Base-by-base conservation (phyloP, 1,284 basidiomycete species). In the Sanghuangporus sanghuang region DNA sequence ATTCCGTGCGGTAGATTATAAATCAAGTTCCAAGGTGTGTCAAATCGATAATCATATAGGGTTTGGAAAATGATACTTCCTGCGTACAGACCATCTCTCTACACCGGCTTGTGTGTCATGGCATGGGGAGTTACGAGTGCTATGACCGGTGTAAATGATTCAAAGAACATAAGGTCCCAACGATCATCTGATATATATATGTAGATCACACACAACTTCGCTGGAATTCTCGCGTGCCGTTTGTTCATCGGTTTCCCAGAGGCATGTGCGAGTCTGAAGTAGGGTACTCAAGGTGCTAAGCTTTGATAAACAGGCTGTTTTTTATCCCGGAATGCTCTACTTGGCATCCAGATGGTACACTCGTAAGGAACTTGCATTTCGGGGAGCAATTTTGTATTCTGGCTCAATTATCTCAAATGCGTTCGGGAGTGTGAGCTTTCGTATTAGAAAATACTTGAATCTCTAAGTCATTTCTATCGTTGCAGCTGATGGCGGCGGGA, bases 391-490 rank as follows among this genome's bases (percentile, higher is more conserved):
- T 62, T 78, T 93, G 2, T 90, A 85, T 71, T 79, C 79, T 7
- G 89, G 89, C 16, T 70, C 85, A 3, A 75, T 92, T n/a, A 78
- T 90, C 57, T 88, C 87, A 0, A 92, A 90, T 74, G 90, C 90
- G 1, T 91, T 92, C 71, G 89, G 89, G 46, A 78, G 81, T 61
- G 85, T 87, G 60, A 71, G 85, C 69, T 16, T 36, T 53, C 61
- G 53, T n/a, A 62, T 35, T 50, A 69, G 36, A 59, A 67, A 18
- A 56, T 57, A 16, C 27, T 7, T 18, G 40, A 12, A 23, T 32
- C 3, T 16, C 50, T 18, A 49, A 6, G 4, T 9, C 48, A 23
- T 12, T n/a, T 12, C n/a, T 39, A 8, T 53, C 4, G n/a, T 65
- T 40, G 27, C 57, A 88, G 83, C 73, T 88, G 36, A 84, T 87